These are phyloP conservation scores for Powellomyces hirtus DNA, from an alignment of 192 early-diverging fungal species.

Conservation along the genomic window DNA sequence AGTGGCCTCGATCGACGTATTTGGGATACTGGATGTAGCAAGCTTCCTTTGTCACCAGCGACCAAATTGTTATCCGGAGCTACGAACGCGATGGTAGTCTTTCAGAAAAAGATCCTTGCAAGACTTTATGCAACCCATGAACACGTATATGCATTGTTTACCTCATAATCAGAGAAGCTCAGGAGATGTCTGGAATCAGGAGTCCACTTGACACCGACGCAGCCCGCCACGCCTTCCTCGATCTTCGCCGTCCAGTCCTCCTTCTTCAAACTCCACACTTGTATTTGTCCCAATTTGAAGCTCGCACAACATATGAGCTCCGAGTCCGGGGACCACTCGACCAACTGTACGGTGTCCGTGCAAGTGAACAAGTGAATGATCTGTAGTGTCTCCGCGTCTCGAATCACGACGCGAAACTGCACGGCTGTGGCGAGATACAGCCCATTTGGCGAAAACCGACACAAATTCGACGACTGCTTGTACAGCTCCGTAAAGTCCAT, in stretches of 20 bases:
- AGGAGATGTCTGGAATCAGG: conserved; percentile 52
- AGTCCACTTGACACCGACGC: conserved; percentile 48
- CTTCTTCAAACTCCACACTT: conserved; percentile 60
- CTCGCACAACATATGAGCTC: conserved; percentile 54
- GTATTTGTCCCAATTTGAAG: conserved; percentile 40
- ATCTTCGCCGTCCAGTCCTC: conserved; percentile 55
- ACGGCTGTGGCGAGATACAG: conserved; percentile 71
- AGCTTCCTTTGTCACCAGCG: conserved; percentile 50
- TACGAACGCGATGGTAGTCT: too few relatives aligned
- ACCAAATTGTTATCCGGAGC: conserved; percentile 69
- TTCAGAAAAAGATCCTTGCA: too few relatives aligned
- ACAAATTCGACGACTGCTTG: conserved; percentile 59
- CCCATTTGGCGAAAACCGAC: conserved; percentile 60
- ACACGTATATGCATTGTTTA: too few relatives aligned
- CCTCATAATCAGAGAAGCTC: conserved; percentile 54
- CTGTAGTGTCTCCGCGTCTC: conserved; percentile 61
- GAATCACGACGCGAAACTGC: conserved; percentile 64
- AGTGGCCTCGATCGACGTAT: conserved; percentile 54
- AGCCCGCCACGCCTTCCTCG: conserved; percentile 50
- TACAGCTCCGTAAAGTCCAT: conserved; percentile 71
- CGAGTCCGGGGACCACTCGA: conserved; percentile 70
- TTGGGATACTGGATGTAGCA: conserved; percentile 72
- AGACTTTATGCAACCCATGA: too few relatives aligned
- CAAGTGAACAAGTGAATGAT: conserved; percentile 60
- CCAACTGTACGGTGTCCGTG: conserved; percentile 44